These are phyloP conservation scores for Nitzschia palea DNA, from an alignment of 108 stramenopile genomes.

Conservation along the genomic window DNA sequence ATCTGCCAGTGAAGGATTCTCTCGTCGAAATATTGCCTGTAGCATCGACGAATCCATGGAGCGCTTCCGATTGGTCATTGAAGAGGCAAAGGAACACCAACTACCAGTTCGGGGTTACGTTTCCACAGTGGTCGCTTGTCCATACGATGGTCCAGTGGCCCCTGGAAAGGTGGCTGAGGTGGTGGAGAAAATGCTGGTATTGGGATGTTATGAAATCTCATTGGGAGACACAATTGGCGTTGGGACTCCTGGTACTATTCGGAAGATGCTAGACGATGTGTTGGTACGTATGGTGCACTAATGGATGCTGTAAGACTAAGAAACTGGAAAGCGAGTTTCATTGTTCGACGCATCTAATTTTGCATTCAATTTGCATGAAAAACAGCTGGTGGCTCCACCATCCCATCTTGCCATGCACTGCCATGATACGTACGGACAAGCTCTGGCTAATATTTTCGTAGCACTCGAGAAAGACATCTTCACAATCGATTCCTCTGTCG, in stretches of 20 bases:
- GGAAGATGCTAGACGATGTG: conserved; percentile 51
- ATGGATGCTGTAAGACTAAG: no score
- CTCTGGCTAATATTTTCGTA: conserved; percentile 78
- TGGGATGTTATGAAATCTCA: conserved; percentile 87
- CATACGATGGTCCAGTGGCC: conserved; percentile 75
- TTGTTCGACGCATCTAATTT: background rate
- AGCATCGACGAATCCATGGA: conserved; percentile 78
- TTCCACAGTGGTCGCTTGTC: conserved; percentile 87
- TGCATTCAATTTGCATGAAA: background rate
- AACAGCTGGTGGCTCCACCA: conserved; percentile 16
- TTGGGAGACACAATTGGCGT: conserved; percentile 91
- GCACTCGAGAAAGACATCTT: conserved; percentile 66
- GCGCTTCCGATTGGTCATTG: conserved; percentile 62
- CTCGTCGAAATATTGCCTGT: conserved; percentile 83
- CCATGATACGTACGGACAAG: conserved; percentile 92
- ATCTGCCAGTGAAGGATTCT: conserved; percentile 85
- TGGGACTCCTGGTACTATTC: conserved; percentile 59
- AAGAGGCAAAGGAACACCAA: conserved; percentile 27
- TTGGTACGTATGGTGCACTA: conserved; percentile 9
- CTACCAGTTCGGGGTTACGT: conserved; percentile 86
- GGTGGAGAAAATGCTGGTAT: conserved; percentile 52
- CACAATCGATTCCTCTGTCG: conserved; percentile 81
- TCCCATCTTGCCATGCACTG: conserved; percentile 80
- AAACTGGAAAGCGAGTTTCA: no score
- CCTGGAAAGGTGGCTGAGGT: conserved; percentile 66